These are phyloP conservation scores for Ganoderma sinense DNA, from an alignment of 1,284 basidiomycete species.

Conservation along the genomic window DNA sequence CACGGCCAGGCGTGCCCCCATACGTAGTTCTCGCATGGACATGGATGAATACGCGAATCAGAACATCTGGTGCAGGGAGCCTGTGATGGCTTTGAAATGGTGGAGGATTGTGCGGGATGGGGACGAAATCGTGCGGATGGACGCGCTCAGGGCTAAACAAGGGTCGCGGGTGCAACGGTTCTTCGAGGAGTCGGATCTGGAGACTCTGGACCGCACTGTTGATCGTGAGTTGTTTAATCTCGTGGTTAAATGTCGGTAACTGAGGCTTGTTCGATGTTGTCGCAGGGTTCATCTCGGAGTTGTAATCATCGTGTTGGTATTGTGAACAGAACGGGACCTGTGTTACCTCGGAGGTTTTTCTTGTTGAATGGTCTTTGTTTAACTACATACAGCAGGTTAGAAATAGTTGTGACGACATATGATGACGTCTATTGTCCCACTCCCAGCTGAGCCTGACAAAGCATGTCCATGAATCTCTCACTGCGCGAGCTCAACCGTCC, in stretches of 20 bases:
- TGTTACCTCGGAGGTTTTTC: neutral
- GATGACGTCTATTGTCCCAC: neutral
- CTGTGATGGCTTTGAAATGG: neutral
- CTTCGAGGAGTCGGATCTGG: conserved; percentile 1
- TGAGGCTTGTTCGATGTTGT: neutral
- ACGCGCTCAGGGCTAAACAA: neutral
- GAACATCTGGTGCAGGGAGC: neutral
- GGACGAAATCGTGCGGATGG: neutral
- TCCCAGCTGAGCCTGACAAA: neutral
- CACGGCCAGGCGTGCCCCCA: neutral
- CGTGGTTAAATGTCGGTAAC: neutral
- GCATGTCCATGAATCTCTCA: neutral
- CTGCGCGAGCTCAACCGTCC: neutral
- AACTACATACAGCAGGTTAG: neutral
- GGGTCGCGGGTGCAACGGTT: neutral
- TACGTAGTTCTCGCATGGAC: neutral
- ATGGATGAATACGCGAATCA: neutral
- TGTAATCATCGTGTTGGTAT: neutral
- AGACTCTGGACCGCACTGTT: neutral
- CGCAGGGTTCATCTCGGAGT: neutral
- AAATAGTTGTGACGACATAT: neutral
- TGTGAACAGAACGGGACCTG: neutral
- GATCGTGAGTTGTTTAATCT: neutral
- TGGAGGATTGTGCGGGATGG: neutral
- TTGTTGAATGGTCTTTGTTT: neutral